These are phyloP conservation scores for Hypoxylon sp. DNA, from an alignment of 2,329 filamentous ascomycete species.

Conservation along the genomic window DNA sequence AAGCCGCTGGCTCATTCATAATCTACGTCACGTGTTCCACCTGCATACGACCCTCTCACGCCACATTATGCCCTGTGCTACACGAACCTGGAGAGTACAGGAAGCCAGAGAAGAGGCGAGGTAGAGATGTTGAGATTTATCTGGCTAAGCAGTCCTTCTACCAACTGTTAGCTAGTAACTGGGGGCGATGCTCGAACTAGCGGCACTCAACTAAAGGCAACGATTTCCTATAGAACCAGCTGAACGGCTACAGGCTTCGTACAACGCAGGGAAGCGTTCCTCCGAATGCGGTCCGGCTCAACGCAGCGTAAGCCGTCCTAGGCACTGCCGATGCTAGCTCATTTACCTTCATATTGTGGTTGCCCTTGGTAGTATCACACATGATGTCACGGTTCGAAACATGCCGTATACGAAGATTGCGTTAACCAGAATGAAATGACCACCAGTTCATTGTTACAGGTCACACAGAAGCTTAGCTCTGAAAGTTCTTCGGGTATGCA, in stretches of 20 bases:
- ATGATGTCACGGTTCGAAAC: slow-evolving; percentile 51
- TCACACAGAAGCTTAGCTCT: slow-evolving; percentile 37
- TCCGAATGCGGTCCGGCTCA: slow-evolving; percentile 51
- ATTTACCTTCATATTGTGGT: slow-evolving; percentile 42
- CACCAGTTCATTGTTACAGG: slow-evolving; percentile 31
- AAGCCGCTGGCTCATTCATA: slow-evolving; percentile 22
- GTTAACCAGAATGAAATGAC: slow-evolving; percentile 36
- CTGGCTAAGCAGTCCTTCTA: slow-evolving; percentile 25
- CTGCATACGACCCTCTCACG: slow-evolving; percentile 43
- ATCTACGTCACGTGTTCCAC: slow-evolving; percentile 37
- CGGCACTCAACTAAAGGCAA: slow-evolving; percentile 41
- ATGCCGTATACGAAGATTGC: slow-evolving; percentile 38
- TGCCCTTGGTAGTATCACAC: slow-evolving; percentile 48
- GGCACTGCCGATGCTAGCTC: slow-evolving; percentile 37
- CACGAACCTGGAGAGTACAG: slow-evolving; percentile 19
- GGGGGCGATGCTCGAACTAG: slow-evolving; percentile 15
- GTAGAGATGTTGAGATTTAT: slow-evolving; percentile 21
- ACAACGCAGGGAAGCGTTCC: slow-evolving; percentile 46
- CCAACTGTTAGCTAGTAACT: slow-evolving; percentile 24
- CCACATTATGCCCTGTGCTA: slow-evolving; percentile 38
- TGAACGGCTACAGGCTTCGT: slow-evolving; percentile 51
- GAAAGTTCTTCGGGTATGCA: slow-evolving; percentile 45
- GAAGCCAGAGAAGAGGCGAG: slow-evolving; percentile 17
- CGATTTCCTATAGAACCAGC: slow-evolving; percentile 41
- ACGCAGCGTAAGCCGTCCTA: slow-evolving; percentile 44